phyloP scores from a whole-genome alignment of 306 rosid species.

The Quercus engelmannii region DNA sequence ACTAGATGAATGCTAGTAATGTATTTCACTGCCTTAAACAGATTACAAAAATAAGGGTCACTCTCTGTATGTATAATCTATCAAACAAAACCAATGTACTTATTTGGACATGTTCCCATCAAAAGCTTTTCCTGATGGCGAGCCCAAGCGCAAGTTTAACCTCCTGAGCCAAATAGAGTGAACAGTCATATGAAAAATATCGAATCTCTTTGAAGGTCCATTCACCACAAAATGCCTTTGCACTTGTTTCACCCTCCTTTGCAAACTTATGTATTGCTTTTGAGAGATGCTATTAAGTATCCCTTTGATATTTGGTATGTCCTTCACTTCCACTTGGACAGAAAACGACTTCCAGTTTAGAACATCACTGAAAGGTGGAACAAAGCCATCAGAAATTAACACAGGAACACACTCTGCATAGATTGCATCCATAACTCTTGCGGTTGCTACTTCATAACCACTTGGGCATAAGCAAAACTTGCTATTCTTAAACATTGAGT shows the following conservation, averaged over 20 bases:
- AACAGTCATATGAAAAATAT: conserved; percentile 42
- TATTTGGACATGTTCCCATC: too few relatives aligned
- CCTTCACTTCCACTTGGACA: conserved; percentile 36
- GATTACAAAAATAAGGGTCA: too few relatives aligned
- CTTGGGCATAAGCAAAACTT: conserved; percentile 44
- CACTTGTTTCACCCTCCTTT: conserved; percentile 39
- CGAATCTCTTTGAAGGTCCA: conserved; percentile 38
- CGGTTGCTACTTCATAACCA: conserved; percentile 46
- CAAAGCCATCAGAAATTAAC: conserved; percentile 36
- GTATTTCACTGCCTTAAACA: too few relatives aligned
- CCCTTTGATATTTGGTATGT: conserved; percentile 31
- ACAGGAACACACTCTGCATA: conserved; percentile 45
- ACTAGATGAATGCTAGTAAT: too few relatives aligned
- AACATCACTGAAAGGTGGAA: conserved; percentile 49
- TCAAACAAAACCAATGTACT: too few relatives aligned
- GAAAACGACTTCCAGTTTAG: conserved; percentile 41
- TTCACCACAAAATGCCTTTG: conserved; percentile 36
- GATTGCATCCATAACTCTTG: conserved; percentile 50
- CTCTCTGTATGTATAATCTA: too few relatives aligned
- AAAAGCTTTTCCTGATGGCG: too few relatives aligned
- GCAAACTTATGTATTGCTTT: conserved; percentile 36
- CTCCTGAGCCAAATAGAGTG: conserved; percentile 49
- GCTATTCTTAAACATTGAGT: conserved; percentile 39
- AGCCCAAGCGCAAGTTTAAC: conserved; percentile 19
- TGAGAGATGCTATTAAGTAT: conserved; percentile 39